Percentiles rank a stretch among this genome's conserved stretches.
Conservation (phyloP, 305 asterid species). For the Ilex paraguariensis region DNA sequence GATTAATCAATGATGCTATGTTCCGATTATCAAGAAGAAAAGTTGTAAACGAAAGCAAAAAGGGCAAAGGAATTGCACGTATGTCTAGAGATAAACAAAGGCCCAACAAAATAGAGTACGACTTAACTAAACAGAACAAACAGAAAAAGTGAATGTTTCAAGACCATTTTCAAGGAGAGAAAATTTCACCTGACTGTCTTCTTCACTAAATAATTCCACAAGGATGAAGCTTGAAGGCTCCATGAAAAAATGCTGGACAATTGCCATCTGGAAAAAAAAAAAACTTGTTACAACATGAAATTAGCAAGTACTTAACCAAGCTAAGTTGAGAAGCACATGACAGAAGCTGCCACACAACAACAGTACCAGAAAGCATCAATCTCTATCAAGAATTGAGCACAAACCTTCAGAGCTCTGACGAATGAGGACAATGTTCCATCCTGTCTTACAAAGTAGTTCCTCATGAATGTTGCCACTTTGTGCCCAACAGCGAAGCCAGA, state of each 20-base stretch:
- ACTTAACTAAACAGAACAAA: conserved; percentile 10
- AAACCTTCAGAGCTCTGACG: conserved; percentile 78
- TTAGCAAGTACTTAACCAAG: conserved; percentile 13
- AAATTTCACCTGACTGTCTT: conserved; percentile 47
- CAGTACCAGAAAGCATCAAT: background rate
- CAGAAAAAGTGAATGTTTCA: conserved; percentile 4
- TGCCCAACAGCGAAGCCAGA: conserved; percentile 65
- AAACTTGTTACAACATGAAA: conserved; percentile 9
- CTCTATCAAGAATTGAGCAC: conserved; percentile 1
- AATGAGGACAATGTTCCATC: conserved; percentile 91
- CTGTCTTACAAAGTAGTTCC: conserved; percentile 74
- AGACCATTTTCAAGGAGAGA: conserved; percentile 5
- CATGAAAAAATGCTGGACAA: conserved; percentile 52
- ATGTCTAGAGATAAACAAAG: conserved; percentile 1
- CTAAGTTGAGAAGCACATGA: conserved; percentile 12
- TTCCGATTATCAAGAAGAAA: too few relatives aligned
- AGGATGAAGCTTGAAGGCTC: conserved; percentile 50
- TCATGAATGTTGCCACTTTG: conserved; percentile 58
- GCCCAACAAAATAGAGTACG: conserved; percentile 1
- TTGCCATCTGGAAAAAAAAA: conserved; percentile 54
- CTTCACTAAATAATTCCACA: conserved; percentile 30
- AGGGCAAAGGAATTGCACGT: too few relatives aligned
- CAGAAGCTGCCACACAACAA: conserved; percentile 11
- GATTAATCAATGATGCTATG: too few relatives aligned
- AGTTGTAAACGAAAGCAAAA: too few relatives aligned